phyloP scores from a whole-genome alignment of 2,329 filamentous ascomycete genomes.

The Pseudohalonectria lignicola region DNA sequence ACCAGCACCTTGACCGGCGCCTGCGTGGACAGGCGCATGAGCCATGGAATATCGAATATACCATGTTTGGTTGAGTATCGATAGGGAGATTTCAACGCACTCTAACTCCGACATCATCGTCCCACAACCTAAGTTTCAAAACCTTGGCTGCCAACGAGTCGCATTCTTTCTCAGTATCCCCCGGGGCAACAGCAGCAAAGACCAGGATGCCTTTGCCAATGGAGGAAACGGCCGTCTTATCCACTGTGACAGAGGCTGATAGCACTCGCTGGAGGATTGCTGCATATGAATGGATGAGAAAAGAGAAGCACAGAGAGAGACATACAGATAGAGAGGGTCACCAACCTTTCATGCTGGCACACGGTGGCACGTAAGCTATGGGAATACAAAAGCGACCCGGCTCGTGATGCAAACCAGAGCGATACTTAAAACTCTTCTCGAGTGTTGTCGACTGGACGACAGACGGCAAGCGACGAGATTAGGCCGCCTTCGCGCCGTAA shows the following conservation, averaged over 20 bases:
- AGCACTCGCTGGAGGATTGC: conserved; percentile 89
- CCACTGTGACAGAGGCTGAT: conserved; percentile 90
- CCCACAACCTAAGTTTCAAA: conserved; percentile 84
- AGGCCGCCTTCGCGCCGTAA: too few species aligned
- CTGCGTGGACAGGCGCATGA: too few species aligned
- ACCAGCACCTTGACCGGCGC: too few species aligned
- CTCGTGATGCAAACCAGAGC: too few species aligned
- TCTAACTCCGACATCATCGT: conserved; percentile 61
- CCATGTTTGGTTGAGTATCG: too few species aligned
- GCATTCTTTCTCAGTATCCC: conserved; percentile 82
- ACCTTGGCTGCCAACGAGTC: conserved; percentile 77
- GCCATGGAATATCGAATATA: too few species aligned
- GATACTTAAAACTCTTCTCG: too few species aligned
- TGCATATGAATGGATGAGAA: conserved; percentile 23
- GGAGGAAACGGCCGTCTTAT: conserved; percentile 78
- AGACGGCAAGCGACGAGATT: too few species aligned
- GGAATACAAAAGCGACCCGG: too few species aligned
- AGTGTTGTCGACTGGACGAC: too few species aligned
- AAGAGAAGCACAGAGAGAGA: neutral
- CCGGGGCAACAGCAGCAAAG: conserved; percentile 80
- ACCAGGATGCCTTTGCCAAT: conserved; percentile 87
- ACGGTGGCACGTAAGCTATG: too few species aligned
- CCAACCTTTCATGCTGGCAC: conserved; percentile 12
- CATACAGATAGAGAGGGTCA: neutral
- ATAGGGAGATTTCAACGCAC: conserved; percentile 33